Evolutionary conservation across 768 basidiomycete genomes (phyloP).

Genomic region (Lenzites betulinus): DNA sequence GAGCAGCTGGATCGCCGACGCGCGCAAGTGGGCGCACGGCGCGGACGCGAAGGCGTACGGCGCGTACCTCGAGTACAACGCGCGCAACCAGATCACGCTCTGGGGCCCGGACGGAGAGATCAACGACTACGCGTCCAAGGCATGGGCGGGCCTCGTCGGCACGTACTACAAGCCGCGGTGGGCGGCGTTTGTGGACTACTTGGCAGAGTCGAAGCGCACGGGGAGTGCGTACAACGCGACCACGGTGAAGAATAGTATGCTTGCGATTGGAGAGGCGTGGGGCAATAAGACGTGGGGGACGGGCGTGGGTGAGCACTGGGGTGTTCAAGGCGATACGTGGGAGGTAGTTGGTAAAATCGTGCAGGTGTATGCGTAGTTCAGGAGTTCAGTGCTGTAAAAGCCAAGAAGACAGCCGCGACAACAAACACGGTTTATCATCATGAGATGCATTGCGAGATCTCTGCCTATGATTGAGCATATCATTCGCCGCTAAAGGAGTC

Average conservation of each 20-base stretch:
- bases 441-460: too few species aligned
- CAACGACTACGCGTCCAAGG: conserved; percentile 47
- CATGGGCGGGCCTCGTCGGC: conserved; percentile 43
- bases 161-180: conserved; percentile 40
- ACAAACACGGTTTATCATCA: too few species aligned
- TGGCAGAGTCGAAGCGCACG: conserved; percentile 32
- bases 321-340: conserved; percentile 26
- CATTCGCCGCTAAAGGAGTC: conserved; percentile 1
- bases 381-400: not conserved
- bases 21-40: conserved; percentile 32
- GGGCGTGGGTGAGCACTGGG: conserved; percentile 21
- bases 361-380: not conserved
- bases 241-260: conserved; percentile 28
- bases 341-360: conserved; percentile 25
- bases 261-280: conserved; percentile 39
- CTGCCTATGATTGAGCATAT: not conserved
- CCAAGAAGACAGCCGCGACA: too few species aligned
- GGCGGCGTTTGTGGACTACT: conserved; percentile 37
- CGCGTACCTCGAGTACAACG: conserved; percentile 39
- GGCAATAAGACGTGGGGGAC: conserved; percentile 27
- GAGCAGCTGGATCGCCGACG: conserved; percentile 39
- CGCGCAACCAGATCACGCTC: conserved; percentile 45
- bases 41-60: conserved; percentile 33
- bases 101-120: conserved; percentile 46
- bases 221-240: conserved; percentile 34